Percentiles rank a stretch among this genome's conserved stretches.
Evolutionary conservation across 306 rosid genomes (phyloP).

Genomic region (Malus fusca): DNA sequence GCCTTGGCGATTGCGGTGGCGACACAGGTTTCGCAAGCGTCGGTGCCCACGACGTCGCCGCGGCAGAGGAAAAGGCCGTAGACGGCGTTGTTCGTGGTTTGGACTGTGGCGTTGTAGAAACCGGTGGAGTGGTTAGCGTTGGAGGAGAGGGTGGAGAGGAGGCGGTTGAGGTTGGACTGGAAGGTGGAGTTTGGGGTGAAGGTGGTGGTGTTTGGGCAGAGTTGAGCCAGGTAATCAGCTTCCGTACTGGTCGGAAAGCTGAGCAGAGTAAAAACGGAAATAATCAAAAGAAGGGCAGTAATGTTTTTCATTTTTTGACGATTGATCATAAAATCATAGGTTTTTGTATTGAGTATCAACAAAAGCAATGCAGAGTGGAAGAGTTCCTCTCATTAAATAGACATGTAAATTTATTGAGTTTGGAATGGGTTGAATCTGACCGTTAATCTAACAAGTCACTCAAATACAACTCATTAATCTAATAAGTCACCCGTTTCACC

Average conservation of each 20-base stretch:
- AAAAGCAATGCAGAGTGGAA: no score
- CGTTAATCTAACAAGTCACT: no score
- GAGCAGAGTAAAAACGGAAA: background rate
- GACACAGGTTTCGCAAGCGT: constrained; percentile 35
- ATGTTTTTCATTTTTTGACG: no score
- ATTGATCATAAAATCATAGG: no score
- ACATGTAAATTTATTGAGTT: no score
- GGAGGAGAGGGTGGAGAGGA: constrained; percentile 9
- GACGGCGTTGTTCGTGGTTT: background rate
- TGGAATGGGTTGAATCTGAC: no score
- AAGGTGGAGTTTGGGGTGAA: constrained; percentile 35
- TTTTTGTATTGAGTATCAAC: no score
- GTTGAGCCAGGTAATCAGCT: background rate
- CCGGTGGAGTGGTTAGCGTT: background rate
- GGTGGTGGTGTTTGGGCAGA: constrained; percentile 19
- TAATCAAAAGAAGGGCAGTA: background rate
- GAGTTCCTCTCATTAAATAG: no score
- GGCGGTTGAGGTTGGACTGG: constrained; percentile 26
- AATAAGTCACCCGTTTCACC: no score
- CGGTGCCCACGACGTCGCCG: constrained; percentile 25
- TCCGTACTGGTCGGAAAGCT: background rate
- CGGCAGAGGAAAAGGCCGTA: constrained; percentile 51
- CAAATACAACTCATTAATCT: no score
- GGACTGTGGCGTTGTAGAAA: background rate
- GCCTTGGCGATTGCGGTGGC: constrained; percentile 20